These are phyloP conservation scores for Candida takata DNA, from an alignment of 805 yeast genomes.

Conservation along the genomic window DNA sequence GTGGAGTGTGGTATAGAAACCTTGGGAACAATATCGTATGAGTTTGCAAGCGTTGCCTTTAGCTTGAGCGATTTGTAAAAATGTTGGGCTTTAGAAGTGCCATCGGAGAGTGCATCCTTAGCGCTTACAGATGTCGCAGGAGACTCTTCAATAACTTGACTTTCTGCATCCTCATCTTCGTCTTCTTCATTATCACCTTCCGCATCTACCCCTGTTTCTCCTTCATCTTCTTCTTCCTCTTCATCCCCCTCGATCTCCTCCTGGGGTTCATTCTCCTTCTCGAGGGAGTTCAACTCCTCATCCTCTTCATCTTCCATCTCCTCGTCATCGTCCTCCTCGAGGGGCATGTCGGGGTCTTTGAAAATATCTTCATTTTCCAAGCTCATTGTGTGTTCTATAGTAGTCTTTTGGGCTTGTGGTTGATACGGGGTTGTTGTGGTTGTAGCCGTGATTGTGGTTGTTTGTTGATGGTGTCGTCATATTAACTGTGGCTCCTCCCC, in stretches of 20 bases:
- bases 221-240: slow-evolving; percentile 21
- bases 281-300: slow-evolving; percentile 25
- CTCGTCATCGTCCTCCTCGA: slow-evolving; percentile 23
- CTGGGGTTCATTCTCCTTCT: slow-evolving; percentile 20
- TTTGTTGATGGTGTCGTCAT: too few species aligned
- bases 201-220: slow-evolving; percentile 10
- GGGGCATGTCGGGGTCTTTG: slow-evolving; percentile 17
- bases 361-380: slow-evolving; percentile 20
- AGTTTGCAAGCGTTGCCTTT: slow-evolving; percentile 45
- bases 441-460: too few species aligned
- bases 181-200: slow-evolving; percentile 6
- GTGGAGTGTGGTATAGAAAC: slow-evolving; percentile 83
- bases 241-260: slow-evolving; percentile 25
- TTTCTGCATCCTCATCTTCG: slow-evolving; percentile 4
- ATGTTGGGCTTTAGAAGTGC: slow-evolving; percentile 2
- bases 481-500: too few species aligned
- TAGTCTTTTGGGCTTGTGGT: too few species aligned
- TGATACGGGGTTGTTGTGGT: too few species aligned
- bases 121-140: not conserved
- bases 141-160: slow-evolving; percentile 1
- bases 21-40: slow-evolving; percentile 71
- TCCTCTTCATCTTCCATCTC: slow-evolving; percentile 22
- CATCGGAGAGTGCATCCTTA: not conserved
- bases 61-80: slow-evolving; percentile 28
- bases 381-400: slow-evolving; percentile 2